Evolutionary conservation across 768 basidiomycete species (phyloP).

Genomic region (Suillus sp.): DNA sequence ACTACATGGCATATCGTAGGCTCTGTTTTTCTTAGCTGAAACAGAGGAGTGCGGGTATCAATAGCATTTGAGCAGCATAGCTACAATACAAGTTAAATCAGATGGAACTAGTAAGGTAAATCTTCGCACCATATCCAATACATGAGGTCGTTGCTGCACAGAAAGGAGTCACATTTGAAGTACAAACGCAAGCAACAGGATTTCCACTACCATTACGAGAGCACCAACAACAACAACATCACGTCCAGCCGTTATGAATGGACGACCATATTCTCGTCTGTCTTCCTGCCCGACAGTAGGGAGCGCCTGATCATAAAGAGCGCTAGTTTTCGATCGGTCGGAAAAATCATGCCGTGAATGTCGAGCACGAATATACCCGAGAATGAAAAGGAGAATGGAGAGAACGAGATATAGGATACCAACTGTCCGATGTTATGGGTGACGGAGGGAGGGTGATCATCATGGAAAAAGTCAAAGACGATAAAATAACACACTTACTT

Average conservation of each 20-base stretch:
- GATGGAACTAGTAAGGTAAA: neutral
- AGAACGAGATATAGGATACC: conserved; percentile 69
- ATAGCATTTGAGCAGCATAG: neutral
- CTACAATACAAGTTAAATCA: neutral
- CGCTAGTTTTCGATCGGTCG: conserved; percentile 43
- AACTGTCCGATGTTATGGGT: conserved; percentile 34
- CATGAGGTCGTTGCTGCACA: neutral
- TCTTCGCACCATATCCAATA: conserved; percentile 16
- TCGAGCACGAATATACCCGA: conserved; percentile 61
- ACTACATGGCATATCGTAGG: neutral
- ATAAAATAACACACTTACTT: conserved; percentile 47
- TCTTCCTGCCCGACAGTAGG: conserved; percentile 63
- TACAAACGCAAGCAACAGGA: conserved; percentile 66
- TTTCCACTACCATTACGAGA: conserved; percentile 64
- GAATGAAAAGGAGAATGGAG: conserved; percentile 57
- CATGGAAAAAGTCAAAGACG: conserved; percentile 7
- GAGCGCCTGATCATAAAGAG: conserved; percentile 40
- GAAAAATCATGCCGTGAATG: conserved; percentile 79
- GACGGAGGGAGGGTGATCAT: conserved; percentile 31
- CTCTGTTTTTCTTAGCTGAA: neutral
- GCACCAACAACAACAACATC: conserved; percentile 61
- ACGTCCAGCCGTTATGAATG: conserved; percentile 82
- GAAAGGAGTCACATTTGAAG: conserved; percentile 38
- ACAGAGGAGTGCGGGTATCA: neutral
- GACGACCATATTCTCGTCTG: conserved; percentile 68